Evolutionary conservation across 257 asterid genomes (phyloP).

Genomic region (Penstemon barbatus): DNA sequence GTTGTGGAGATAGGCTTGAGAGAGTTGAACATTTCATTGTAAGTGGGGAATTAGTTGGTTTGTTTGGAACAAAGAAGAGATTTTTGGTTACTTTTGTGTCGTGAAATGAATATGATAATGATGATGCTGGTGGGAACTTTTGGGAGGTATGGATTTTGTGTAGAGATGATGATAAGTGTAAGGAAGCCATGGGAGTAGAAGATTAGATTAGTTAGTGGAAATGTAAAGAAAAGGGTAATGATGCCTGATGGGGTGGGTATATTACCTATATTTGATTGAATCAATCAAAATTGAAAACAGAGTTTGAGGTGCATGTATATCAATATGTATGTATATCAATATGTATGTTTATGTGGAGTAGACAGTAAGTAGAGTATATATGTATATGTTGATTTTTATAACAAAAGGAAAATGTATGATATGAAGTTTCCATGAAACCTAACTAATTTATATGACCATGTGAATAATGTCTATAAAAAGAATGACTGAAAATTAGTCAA

Average conservation of each 20-base stretch:
- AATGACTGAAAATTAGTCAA: too few species aligned
- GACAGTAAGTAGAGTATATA: too few species aligned
- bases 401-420: too few species aligned
- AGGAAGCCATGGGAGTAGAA: constrained; percentile 40
- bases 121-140: constrained; percentile 11
- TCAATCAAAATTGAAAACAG: background rate
- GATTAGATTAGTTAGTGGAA: background rate
- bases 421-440: too few species aligned
- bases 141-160: constrained; percentile 17
- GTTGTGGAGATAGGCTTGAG: constrained; percentile 35
- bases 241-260: too few species aligned
- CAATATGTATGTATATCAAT: too few species aligned
- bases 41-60: background rate
- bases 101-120: background rate
- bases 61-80: constrained; percentile 22
- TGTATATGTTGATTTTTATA: background rate
- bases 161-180: constrained; percentile 28
- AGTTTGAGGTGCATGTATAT: background rate
- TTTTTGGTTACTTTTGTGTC: constrained; percentile 12
- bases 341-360: too few species aligned
- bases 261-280: too few species aligned
- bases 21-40: constrained; percentile 34
- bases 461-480: too few species aligned
- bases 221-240: background rate
- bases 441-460: too few species aligned